Evolutionary conservation across 2,329 filamentous ascomycete species (phyloP).

Genomic region (Fusarium sp.): DNA sequence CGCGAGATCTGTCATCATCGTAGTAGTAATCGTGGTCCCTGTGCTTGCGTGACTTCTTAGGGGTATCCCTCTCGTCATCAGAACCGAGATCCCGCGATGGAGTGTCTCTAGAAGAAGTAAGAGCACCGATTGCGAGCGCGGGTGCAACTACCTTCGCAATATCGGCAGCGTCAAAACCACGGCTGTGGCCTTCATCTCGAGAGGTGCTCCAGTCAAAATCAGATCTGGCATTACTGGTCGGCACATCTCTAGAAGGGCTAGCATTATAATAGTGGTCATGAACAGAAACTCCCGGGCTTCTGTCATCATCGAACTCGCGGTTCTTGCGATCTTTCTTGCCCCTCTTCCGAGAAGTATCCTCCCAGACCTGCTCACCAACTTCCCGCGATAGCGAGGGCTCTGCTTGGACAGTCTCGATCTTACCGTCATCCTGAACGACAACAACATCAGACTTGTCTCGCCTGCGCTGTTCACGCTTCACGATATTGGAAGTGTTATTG

Average conservation of each 20-base stretch:
- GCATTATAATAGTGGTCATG: constrained; percentile 46
- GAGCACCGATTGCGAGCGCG: constrained; percentile 34
- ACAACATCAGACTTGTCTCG: constrained; percentile 52
- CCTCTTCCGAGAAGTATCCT: constrained; percentile 46
- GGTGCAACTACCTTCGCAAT: constrained; percentile 31
- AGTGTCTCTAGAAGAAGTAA: constrained; percentile 24
- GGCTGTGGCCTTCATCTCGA: constrained; percentile 19
- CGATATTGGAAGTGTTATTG: constrained; percentile 41
- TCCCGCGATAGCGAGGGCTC: constrained; percentile 34
- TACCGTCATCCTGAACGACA: constrained; percentile 43
- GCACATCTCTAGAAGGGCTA: constrained; percentile 19
- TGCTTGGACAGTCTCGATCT: constrained; percentile 22
- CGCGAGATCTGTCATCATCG: constrained; percentile 30
- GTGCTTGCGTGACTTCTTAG: constrained; percentile 21
- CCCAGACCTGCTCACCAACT: constrained; percentile 35
- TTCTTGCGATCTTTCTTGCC: constrained; percentile 47
- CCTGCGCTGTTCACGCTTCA: constrained; percentile 51
- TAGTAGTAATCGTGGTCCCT: constrained; percentile 27
- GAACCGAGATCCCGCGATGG: constrained; percentile 28
- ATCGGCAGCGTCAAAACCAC: constrained; percentile 20
- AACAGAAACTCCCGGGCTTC: constrained; percentile 41
- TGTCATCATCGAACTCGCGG: constrained; percentile 44
- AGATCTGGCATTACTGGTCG: constrained; percentile 27
- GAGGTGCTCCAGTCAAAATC: constrained; percentile 24
- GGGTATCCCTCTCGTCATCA: constrained; percentile 24